Percentiles rank a stretch among this genome's conserved stretches.
Conservation (phyloP, 345 rosid species). For the Hibiscus tridactylites region DNA sequence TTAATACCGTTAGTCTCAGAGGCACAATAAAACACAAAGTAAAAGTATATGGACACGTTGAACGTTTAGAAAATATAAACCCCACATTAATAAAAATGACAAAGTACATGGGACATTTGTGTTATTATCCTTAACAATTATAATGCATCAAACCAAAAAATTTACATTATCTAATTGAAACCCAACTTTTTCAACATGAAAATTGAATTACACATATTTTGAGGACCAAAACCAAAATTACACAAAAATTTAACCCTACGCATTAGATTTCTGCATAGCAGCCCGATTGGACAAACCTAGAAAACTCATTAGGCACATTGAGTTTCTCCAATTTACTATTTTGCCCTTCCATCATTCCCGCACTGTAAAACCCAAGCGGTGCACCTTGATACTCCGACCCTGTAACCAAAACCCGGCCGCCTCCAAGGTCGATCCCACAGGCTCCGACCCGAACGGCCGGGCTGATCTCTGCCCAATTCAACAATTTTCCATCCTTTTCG, state of each 20-base stretch:
- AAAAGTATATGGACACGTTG: too few relatives aligned
- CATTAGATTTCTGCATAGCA: conserved; percentile 37
- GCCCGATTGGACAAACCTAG: conserved; percentile 48
- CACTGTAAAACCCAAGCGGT: conserved; percentile 31
- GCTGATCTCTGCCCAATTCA: conserved; percentile 22
- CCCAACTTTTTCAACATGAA: neutral
- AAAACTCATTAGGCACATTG: conserved; percentile 26
- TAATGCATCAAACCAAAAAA: too few relatives aligned
- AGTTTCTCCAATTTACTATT: conserved; percentile 31
- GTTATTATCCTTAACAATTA: too few relatives aligned
- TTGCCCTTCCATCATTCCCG: conserved; percentile 19
- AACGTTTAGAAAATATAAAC: too few relatives aligned
- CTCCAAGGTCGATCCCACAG: conserved; percentile 14
- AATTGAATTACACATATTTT: neutral
- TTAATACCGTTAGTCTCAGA: too few relatives aligned
- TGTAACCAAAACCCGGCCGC: conserved; percentile 23
- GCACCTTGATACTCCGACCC: conserved; percentile 50
- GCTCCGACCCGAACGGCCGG: conserved; percentile 26
- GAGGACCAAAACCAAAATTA: neutral
- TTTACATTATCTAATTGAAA: neutral
- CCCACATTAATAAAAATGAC: too few relatives aligned
- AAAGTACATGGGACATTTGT: too few relatives aligned
- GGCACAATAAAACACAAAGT: too few relatives aligned
- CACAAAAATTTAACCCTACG: neutral
- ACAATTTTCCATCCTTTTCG: conserved; percentile 20